Evolutionary conservation across 805 yeast species (phyloP).

Genomic region (Starmerella etchellsii): DNA sequence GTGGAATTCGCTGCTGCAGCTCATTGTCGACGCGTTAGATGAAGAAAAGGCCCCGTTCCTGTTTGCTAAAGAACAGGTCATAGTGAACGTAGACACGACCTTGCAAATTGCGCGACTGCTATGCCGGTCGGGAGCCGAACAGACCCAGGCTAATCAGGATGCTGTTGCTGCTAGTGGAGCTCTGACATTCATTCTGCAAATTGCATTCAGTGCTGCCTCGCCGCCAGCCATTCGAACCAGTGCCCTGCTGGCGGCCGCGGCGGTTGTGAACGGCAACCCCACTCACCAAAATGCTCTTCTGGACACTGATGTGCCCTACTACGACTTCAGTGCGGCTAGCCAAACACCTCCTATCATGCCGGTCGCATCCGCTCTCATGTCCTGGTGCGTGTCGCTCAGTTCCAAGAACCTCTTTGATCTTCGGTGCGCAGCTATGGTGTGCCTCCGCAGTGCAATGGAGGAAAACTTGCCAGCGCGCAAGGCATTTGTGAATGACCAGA

Average conservation of each 20-base stretch:
- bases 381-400: conserved; percentile 69
- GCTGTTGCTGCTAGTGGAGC: conserved; percentile 49
- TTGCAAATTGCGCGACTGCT: conserved; percentile 63
- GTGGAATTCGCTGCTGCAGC: conserved; percentile 43
- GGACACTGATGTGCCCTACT: conserved; percentile 79
- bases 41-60: neutral
- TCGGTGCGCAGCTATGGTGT: conserved; percentile 55
- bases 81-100: conserved; percentile 50
- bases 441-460: conserved; percentile 55
- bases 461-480: conserved; percentile 49
- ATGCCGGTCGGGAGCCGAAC: conserved; percentile 59
- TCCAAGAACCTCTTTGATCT: conserved; percentile 78
- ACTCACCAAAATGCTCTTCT: conserved; percentile 59
- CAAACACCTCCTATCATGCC: conserved; percentile 38
- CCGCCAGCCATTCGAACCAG: conserved; percentile 53
- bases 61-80: conserved; percentile 39
- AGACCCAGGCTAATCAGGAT: conserved; percentile 47
- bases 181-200: conserved; percentile 48
- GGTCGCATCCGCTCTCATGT: conserved; percentile 57
- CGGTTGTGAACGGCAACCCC: conserved; percentile 53
- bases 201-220: conserved; percentile 53
- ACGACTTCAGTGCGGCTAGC: conserved; percentile 49
- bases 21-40: conserved; percentile 35
- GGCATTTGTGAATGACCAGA: conserved; percentile 56
- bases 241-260: conserved; percentile 66